phyloP scores from a whole-genome alignment of 306 rosid species.

The Nissolia schottii region DNA sequence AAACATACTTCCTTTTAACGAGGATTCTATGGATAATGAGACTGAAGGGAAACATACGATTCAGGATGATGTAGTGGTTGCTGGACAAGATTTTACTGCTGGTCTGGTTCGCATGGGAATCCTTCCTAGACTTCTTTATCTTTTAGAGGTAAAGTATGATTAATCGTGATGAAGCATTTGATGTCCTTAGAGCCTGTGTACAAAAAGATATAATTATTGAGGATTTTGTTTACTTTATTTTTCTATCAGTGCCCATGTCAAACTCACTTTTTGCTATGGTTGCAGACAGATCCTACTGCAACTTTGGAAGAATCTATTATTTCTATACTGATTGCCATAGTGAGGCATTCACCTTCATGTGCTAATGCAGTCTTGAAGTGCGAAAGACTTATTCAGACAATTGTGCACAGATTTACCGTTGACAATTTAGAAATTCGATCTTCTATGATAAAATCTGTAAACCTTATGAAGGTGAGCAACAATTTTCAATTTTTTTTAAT shows the following conservation, averaged over 20 bases:
- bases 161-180: constrained; percentile 19
- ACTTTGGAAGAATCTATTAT: constrained; percentile 70
- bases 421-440: constrained; percentile 50
- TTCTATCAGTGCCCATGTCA: neutral
- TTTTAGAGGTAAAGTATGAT: constrained; percentile 70
- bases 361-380: constrained; percentile 72
- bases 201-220: neutral
- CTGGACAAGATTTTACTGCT: constrained; percentile 88
- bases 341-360: constrained; percentile 91
- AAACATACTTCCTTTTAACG: constrained; percentile 51
- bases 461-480: constrained; percentile 66
- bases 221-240: neutral
- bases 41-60: constrained; percentile 70
- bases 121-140: constrained; percentile 74
- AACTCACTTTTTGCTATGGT: constrained; percentile 30
- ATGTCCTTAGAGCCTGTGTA: constrained; percentile 12
- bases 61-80: constrained; percentile 87
- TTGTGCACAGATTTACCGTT: constrained; percentile 57
- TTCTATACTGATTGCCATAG: constrained; percentile 76
- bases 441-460: constrained; percentile 69
- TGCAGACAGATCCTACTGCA: constrained; percentile 68
- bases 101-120: constrained; percentile 94
- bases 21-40: constrained; percentile 53
- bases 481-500: constrained; percentile 2
- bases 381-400: constrained; percentile 65